Percentiles rank a stretch among this genome's conserved stretches.
Conservation (phyloP, 768 basidiomycete species). For the Leccinum incarnatum region DNA sequence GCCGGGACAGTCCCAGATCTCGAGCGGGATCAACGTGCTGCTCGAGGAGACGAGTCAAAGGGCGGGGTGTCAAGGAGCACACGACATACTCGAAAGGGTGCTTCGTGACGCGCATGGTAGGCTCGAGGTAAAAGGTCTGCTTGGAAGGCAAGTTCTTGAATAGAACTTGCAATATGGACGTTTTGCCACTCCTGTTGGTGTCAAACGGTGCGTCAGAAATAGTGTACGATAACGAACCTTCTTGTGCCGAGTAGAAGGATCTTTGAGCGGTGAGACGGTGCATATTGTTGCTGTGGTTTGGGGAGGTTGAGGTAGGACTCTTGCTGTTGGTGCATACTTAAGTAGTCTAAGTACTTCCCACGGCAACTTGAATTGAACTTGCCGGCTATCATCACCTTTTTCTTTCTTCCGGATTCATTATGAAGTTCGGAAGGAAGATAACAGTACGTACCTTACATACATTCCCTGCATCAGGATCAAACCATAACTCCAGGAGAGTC, state of each 20-base stretch:
- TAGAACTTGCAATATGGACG: constrained; percentile 87
- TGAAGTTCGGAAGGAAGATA: constrained; percentile 86
- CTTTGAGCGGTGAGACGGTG: constrained; percentile 47
- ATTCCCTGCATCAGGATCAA: neutral
- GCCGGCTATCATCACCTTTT: neutral
- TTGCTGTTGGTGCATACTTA: constrained; percentile 8
- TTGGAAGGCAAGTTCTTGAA: constrained; percentile 82
- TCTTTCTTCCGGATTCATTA: constrained; percentile 24
- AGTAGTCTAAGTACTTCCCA: constrained; percentile 6
- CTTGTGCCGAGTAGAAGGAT: constrained; percentile 71
- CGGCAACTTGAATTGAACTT: neutral
- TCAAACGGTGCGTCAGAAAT: neutral
- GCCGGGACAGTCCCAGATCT: constrained; percentile 95
- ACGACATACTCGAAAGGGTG: constrained; percentile 74
- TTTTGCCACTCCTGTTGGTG: constrained; percentile 77
- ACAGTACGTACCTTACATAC: constrained; percentile 40
- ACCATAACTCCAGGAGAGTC: constrained; percentile 53
- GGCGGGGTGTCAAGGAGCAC: neutral
- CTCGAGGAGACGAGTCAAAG: neutral
- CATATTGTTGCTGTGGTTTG: constrained; percentile 15
- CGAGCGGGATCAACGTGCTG: constrained; percentile 89
- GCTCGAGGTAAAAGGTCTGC: constrained; percentile 87
- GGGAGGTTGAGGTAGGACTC: constrained; percentile 11
- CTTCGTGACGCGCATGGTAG: constrained; percentile 74
- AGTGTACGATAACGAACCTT: constrained; percentile 39